Conservation (phyloP, 176 grass and related monocot genomes). For the Hsuehochloa calcarea region DNA sequence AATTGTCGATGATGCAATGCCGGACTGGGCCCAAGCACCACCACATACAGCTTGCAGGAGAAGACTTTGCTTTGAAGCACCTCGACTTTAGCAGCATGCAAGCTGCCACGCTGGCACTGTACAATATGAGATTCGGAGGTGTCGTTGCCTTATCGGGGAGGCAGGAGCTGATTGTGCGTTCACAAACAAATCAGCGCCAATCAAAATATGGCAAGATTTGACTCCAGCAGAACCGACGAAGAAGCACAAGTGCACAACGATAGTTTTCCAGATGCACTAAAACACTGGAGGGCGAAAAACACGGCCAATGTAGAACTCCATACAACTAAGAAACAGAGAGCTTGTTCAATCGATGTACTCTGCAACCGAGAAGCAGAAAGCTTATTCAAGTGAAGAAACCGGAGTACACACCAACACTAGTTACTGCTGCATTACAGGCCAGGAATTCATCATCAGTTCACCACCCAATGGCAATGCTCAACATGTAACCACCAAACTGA, state of each 20-base stretch:
- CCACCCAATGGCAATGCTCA: not conserved
- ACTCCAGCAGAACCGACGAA: not conserved
- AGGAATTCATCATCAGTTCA: not conserved
- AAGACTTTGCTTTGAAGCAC: not conserved
- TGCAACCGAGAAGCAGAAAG: not conserved
- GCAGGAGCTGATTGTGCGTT: not conserved
- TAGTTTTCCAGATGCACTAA: not conserved
- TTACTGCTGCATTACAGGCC: not conserved
- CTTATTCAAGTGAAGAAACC: not conserved
- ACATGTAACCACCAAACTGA: not conserved
- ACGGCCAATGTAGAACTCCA: not conserved
- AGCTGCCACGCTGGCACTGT: not conserved
- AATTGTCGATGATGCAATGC: not conserved
- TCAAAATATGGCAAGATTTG: not conserved
- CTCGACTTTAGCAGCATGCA: not conserved
- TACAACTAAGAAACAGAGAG: not conserved
- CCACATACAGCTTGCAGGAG: not conserved
- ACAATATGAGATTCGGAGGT: not conserved
- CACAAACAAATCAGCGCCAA: not conserved
- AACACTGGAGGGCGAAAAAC: not conserved
- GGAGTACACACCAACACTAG: not conserved
- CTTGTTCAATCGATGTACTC: not conserved
- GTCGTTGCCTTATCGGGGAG: not conserved
- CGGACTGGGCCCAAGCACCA: not conserved
- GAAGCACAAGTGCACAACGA: not conserved